Evolutionary conservation across 371 early-diverging fungal species (phyloP).

Genomic region (Nematocida major): DNA sequence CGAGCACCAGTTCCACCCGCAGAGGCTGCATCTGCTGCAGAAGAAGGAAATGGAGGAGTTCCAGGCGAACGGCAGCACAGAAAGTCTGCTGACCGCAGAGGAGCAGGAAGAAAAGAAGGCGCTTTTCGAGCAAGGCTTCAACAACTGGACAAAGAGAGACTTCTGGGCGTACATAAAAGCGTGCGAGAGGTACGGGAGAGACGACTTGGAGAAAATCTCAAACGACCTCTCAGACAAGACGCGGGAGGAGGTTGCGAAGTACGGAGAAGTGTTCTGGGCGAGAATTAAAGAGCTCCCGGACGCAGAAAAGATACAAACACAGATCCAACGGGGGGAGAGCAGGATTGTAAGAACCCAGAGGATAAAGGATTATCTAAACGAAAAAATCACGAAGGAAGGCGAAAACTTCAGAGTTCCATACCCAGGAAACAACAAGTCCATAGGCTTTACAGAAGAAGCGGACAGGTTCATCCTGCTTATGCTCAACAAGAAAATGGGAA

Average conservation of each 20-base stretch:
- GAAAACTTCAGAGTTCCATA: slow-evolving; percentile 25
- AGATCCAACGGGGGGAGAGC: slow-evolving; percentile 51
- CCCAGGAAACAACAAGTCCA: slow-evolving; percentile 30
- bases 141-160: slow-evolving; percentile 82
- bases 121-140: slow-evolving; percentile 74
- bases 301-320: slow-evolving; percentile 51
- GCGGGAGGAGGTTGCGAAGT: slow-evolving; percentile 54
- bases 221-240: slow-evolving; percentile 40
- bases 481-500: slow-evolving; percentile 51
- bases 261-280: slow-evolving; percentile 59
- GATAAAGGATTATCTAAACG: slow-evolving; percentile 51
- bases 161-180: slow-evolving; percentile 78
- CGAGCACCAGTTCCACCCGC: slow-evolving; percentile 86
- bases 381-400: slow-evolving; percentile 39
- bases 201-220: slow-evolving; percentile 44
- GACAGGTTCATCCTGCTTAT: slow-evolving; percentile 41
- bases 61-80: slow-evolving; percentile 56
- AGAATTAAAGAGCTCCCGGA: slow-evolving; percentile 59
- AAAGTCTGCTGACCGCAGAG: slow-evolving; percentile 78
- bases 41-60: slow-evolving; percentile 69
- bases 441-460: slow-evolving; percentile 42
- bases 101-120: slow-evolving; percentile 75
- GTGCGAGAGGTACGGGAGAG: slow-evolving; percentile 77
- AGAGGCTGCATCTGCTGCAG: slow-evolving; percentile 71
- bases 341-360: slow-evolving; percentile 28